Conservation (phyloP, 2,329 filamentous ascomycete genomes). For the Penicillium griseofulvum region DNA sequence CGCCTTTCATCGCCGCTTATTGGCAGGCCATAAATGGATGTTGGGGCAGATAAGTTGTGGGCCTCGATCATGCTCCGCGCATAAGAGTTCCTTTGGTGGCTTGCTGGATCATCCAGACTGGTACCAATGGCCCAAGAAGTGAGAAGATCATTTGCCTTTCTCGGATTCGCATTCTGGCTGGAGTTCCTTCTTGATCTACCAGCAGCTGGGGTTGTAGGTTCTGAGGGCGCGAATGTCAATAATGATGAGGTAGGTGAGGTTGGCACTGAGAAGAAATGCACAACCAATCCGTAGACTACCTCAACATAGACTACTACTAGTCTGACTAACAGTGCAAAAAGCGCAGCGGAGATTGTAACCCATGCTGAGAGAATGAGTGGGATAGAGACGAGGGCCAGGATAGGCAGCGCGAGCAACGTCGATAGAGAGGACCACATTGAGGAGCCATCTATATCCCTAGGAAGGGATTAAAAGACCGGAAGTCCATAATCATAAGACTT, state of each 20-base stretch:
- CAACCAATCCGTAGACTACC: constrained; percentile 57
- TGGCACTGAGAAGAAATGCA: constrained; percentile 51
- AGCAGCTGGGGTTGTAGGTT: constrained; percentile 25
- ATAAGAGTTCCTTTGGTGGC: constrained; percentile 15
- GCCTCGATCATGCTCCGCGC: constrained; percentile 21
- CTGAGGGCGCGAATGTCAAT: constrained; percentile 30
- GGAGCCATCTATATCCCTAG: constrained; percentile 3
- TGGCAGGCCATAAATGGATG: constrained; percentile 18
- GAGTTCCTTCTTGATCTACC: constrained; percentile 26
- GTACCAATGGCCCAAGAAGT: constrained; percentile 5
- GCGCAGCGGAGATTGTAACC: constrained; percentile 62
- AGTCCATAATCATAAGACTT: not conserved
- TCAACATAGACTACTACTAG: constrained; percentile 64
- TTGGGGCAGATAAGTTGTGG: constrained; percentile 16
- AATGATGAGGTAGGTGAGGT: constrained; percentile 28
- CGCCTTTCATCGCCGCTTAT: constrained; percentile 36
- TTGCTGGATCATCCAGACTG: constrained; percentile 6
- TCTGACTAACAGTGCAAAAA: constrained; percentile 60
- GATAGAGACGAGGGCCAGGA: constrained; percentile 61
- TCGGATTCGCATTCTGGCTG: constrained; percentile 16
- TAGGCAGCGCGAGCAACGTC: constrained; percentile 55
- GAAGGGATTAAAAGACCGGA: not conserved
- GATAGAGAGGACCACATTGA: constrained; percentile 32
- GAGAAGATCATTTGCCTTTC: constrained; percentile 11
- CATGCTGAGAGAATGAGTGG: constrained; percentile 63